Percentiles rank a stretch among this genome's conserved stretches.
Conservation (phyloP, 331 rosid genomes). For the Erythrophleum ivorense region DNA sequence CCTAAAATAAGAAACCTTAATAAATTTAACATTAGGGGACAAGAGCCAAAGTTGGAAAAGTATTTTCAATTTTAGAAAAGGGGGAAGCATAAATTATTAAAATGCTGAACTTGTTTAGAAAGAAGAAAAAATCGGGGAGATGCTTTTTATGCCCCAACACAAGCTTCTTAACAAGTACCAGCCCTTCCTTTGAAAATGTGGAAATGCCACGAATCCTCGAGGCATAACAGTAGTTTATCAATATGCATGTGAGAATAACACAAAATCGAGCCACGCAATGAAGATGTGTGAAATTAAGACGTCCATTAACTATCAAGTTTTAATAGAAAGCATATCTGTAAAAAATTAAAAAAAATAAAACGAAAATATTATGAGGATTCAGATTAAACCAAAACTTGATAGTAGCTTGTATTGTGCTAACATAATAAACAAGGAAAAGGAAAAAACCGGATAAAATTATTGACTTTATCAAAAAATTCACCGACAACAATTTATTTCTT, state of each 20-base stretch:
- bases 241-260: neutral
- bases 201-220: neutral
- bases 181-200: neutral
- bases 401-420: too few species aligned
- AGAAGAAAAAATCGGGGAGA: neutral
- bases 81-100: neutral
- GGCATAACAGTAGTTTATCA: neutral
- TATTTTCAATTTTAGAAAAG: neutral
- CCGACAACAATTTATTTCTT: neutral
- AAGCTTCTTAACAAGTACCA: neutral
- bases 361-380: too few species aligned
- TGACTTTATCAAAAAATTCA: constrained; percentile 7
- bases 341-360: too few species aligned
- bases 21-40: neutral
- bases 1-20: too few species aligned
- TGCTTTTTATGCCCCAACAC: neutral
- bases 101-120: too few species aligned
- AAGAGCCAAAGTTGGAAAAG: neutral
- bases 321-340: too few species aligned
- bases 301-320: neutral
- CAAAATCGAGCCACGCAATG: neutral
- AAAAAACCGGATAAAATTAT: neutral
- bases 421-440: too few species aligned
- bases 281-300: neutral
- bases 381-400: too few species aligned